These are phyloP conservation scores for Ophiosphaerella narmari DNA, from an alignment of 2,329 filamentous ascomycete genomes.

Conservation along the genomic window DNA sequence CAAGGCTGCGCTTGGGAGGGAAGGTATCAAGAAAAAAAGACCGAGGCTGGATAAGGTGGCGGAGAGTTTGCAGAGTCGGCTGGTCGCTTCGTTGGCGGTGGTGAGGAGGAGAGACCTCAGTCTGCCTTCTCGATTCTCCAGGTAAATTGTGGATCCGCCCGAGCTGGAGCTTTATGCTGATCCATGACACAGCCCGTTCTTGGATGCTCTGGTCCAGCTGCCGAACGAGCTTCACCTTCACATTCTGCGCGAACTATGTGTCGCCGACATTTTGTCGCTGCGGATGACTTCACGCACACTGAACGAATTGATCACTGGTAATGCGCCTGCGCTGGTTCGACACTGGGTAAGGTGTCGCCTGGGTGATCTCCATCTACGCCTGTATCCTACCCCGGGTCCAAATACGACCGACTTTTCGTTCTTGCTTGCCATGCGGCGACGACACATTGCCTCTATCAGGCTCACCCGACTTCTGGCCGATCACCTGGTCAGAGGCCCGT, in stretches of 20 bases:
- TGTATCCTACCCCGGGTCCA: conserved; percentile 40
- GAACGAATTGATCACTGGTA: conserved; percentile 37
- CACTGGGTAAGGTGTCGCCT: conserved; percentile 41
- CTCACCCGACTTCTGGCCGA: conserved; percentile 41
- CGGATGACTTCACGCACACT: conserved; percentile 37
- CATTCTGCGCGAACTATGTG: conserved; percentile 40
- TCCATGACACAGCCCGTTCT: conserved; percentile 28
- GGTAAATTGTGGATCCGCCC: conserved; percentile 22
- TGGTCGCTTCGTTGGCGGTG: conserved; percentile 39
- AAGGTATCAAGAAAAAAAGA: conserved; percentile 31
- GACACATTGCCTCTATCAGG: conserved; percentile 42
- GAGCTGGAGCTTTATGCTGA: conserved; percentile 7
- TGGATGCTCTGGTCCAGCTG: conserved; percentile 38
- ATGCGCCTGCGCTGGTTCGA: conserved; percentile 41
- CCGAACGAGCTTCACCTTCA: conserved; percentile 42
- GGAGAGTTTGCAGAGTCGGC: conserved; percentile 36
- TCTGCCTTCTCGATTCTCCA: conserved; percentile 24
- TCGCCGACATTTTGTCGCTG: conserved; percentile 40
- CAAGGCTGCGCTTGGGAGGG: conserved; percentile 16
- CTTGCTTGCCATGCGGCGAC: conserved; percentile 40
- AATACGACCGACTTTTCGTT: conserved; percentile 39
- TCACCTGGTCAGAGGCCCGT: conserved; percentile 36
- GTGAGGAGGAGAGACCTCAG: conserved; percentile 29
- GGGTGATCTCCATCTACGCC: conserved; percentile 38
- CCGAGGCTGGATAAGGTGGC: conserved; percentile 39